These are phyloP conservation scores for Apiotrichum sp. DNA, from an alignment of 1,284 basidiomycete species.

Conservation along the genomic window DNA sequence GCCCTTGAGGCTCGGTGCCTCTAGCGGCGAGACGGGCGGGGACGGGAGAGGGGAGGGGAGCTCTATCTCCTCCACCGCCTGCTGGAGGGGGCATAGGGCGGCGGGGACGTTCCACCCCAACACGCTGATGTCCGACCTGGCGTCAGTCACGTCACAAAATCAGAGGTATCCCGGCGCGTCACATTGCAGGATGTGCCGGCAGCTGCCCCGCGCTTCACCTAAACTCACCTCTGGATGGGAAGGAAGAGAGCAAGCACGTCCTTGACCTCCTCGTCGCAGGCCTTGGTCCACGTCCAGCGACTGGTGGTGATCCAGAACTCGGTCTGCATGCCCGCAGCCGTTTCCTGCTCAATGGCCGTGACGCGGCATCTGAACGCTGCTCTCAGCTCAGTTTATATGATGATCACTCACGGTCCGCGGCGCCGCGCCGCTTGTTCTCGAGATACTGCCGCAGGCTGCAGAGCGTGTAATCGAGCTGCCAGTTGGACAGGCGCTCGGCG, in stretches of 20 bases:
- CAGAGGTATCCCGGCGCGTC: no score
- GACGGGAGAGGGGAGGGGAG: background rate
- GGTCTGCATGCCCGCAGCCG: background rate
- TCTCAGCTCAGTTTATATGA: background rate
- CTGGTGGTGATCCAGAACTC: constrained; percentile 1
- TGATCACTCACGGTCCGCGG: background rate
- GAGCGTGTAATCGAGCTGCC: constrained; percentile 1
- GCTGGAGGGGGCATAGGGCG: no score
- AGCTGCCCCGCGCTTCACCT: no score
- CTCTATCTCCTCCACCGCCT: no score
- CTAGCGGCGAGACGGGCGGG: background rate
- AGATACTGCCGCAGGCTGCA: background rate
- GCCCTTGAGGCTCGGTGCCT: no score
- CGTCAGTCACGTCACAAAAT: no score
- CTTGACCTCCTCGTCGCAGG: background rate
- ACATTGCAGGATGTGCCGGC: no score
- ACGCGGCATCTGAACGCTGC: background rate
- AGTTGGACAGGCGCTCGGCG: background rate
- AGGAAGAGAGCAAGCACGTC: background rate
- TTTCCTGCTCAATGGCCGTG: background rate
- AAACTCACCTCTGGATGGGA: background rate
- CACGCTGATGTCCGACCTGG: no score
- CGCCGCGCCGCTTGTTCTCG: background rate
- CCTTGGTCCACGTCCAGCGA: background rate
- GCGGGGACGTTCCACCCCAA: no score